Percentiles rank a stretch among this genome's conserved stretches.
Evolutionary conservation across 768 basidiomycete species (phyloP).

Genomic region (Termitomyces sp.): DNA sequence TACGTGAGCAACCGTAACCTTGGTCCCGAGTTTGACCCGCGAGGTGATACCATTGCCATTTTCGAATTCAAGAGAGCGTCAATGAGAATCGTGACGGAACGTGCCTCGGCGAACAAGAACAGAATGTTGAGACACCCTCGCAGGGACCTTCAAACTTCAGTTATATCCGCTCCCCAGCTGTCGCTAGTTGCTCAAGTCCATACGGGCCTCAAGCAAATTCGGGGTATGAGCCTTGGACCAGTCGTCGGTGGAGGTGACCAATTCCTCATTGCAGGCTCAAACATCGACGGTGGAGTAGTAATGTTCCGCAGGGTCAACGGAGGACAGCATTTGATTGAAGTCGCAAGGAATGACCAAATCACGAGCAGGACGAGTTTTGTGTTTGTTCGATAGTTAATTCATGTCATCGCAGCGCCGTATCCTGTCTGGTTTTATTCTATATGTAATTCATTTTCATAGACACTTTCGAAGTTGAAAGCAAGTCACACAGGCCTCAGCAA

Average conservation of each 20-base stretch:
- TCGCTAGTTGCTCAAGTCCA: constrained; percentile 42
- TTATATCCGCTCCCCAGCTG: constrained; percentile 13
- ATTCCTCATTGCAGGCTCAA: constrained; percentile 50
- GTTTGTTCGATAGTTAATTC: constrained; percentile 6
- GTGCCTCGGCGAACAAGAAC: constrained; percentile 9
- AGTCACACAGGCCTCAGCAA: neutral
- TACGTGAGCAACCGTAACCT: constrained; percentile 56
- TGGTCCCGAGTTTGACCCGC: constrained; percentile 35
- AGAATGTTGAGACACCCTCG: constrained; percentile 12
- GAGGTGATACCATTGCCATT: constrained; percentile 54
- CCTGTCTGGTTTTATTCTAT: neutral
- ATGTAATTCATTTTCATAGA: neutral
- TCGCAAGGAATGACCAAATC: constrained; percentile 48
- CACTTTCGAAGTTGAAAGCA: too few relatives aligned
- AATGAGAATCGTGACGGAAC: neutral
- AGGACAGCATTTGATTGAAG: constrained; percentile 44
- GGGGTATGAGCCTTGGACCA: constrained; percentile 45
- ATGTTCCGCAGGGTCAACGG: constrained; percentile 50
- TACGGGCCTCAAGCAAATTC: constrained; percentile 49
- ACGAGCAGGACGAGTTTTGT: constrained; percentile 18
- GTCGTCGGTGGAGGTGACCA: constrained; percentile 35
- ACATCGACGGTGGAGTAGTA: constrained; percentile 46
- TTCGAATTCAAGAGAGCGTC: constrained; percentile 31
- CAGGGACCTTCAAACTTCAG: neutral
- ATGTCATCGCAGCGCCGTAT: neutral